Evolutionary conservation across 257 asterid genomes (phyloP).

Genomic region (Jacaranda copaia): DNA sequence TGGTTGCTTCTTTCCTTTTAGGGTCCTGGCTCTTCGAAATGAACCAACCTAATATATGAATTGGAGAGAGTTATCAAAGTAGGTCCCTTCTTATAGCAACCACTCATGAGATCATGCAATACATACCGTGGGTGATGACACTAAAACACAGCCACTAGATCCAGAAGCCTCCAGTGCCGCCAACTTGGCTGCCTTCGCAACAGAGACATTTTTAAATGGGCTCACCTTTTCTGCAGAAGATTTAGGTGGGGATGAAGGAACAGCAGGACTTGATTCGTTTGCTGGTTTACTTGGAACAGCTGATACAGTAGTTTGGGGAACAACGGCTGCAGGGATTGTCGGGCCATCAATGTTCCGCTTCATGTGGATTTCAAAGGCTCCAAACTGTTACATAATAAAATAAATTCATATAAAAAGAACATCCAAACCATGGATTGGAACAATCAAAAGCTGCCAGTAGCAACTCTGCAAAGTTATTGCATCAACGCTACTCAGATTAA

Average conservation of each 20-base stretch:
- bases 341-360: slow-evolving; percentile 65
- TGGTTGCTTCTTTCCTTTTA: slow-evolving; percentile 70
- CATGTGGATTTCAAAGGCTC: slow-evolving; percentile 80
- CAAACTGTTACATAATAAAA: slow-evolving; percentile 52
- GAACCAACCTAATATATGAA: slow-evolving; percentile 71
- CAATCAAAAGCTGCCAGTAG: not conserved
- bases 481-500: slow-evolving; percentile 21
- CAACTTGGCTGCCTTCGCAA: slow-evolving; percentile 68
- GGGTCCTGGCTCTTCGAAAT: slow-evolving; percentile 66
- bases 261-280: slow-evolving; percentile 52
- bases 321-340: slow-evolving; percentile 51
- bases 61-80: slow-evolving; percentile 27
- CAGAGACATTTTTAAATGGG: slow-evolving; percentile 65
- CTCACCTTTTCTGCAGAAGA: slow-evolving; percentile 63
- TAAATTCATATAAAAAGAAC: slow-evolving; percentile 26
- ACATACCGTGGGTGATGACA: slow-evolving; percentile 72
- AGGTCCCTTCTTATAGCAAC: slow-evolving; percentile 14
- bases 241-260: slow-evolving; percentile 61
- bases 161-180: slow-evolving; percentile 78
- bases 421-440: slow-evolving; percentile 24
- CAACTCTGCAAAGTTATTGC: slow-evolving; percentile 3
- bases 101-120: slow-evolving; percentile 23
- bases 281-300: slow-evolving; percentile 60
- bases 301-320: slow-evolving; percentile 53
- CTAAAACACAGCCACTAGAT: slow-evolving; percentile 63